Conservation (phyloP, 2,329 filamentous ascomycete genomes). For the Penicillium sp. region DNA sequence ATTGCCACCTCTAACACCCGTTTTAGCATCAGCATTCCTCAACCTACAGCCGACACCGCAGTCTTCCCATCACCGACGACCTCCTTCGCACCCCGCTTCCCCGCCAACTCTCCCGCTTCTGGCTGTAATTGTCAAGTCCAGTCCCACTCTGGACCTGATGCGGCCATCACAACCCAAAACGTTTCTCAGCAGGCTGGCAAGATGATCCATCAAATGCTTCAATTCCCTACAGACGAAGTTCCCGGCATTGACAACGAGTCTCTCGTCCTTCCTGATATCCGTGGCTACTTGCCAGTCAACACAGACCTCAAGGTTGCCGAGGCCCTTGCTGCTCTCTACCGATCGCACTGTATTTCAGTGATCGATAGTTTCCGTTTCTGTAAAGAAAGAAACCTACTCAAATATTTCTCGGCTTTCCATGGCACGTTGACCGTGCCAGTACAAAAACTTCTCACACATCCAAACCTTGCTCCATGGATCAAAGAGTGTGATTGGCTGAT, state of each 20-base stretch:
- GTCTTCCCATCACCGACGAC: conserved; percentile 44
- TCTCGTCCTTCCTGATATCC: conserved; percentile 81
- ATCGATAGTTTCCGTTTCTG: conserved; percentile 95
- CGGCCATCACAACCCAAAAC: conserved; percentile 40
- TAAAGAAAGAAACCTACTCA: conserved; percentile 95
- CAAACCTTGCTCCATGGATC: conserved; percentile 85
- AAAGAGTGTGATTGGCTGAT: conserved; percentile 93
- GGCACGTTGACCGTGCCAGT: conserved; percentile 96
- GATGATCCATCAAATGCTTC: conserved; percentile 44
- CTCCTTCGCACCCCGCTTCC: conserved; percentile 38
- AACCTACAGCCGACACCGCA: conserved; percentile 41
- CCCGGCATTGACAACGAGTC: conserved; percentile 64
- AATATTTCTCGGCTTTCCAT: conserved; percentile 91
- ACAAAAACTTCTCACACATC: conserved; percentile 84
- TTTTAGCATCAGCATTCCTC: conserved; percentile 34
- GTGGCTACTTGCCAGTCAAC: conserved; percentile 74
- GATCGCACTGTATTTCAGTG: conserved; percentile 91
- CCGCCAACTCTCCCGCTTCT: conserved; percentile 21
- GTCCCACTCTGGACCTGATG: conserved; percentile 30
- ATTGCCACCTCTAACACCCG: conserved; percentile 14
- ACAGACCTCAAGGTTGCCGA: conserved; percentile 87
- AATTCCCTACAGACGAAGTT: conserved; percentile 38
- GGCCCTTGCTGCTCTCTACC: conserved; percentile 82
- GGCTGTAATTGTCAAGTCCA: conserved; percentile 37
- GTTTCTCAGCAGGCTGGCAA: conserved; percentile 40